Percentiles rank a stretch among this genome's conserved stretches.
Conservation (phyloP, 352 stramenopile species). For the Thalassiosira hispida region DNA sequence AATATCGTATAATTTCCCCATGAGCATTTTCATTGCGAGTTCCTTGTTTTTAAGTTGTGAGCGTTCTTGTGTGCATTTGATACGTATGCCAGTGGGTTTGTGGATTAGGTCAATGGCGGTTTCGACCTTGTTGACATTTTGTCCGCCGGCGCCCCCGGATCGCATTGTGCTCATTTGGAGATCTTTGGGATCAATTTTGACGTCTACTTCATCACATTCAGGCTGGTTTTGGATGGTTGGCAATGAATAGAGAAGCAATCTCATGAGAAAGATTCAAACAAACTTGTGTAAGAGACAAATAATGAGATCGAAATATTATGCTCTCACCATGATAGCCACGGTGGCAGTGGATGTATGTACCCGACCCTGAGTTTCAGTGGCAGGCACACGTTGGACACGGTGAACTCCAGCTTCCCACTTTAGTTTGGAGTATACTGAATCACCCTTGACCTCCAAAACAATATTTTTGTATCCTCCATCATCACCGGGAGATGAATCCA, state of each 20-base stretch:
- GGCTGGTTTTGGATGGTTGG: too few species aligned
- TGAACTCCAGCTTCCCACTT: constrained; percentile 98
- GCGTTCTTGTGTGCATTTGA: constrained; percentile 91
- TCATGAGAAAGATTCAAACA: constrained; percentile 45
- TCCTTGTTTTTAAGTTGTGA: constrained; percentile 98
- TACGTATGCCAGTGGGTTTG: constrained; percentile 93
- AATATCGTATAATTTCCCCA: constrained; percentile 93
- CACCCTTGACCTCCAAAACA: constrained; percentile 84
- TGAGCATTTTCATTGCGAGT: constrained; percentile 97
- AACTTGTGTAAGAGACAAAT: constrained; percentile 87
- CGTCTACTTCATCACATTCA: constrained; percentile 87
- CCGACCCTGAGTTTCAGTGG: constrained; percentile 84
- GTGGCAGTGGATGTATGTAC: constrained; percentile 98
- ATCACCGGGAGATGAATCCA: constrained; percentile 83
- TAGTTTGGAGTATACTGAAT: constrained; percentile 94
- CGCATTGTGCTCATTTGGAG: constrained; percentile 97
- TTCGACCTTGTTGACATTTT: constrained; percentile 99
- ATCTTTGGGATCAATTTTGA: constrained; percentile 93
- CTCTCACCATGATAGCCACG: constrained; percentile 91
- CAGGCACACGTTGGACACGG: constrained; percentile 95
- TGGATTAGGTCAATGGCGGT: constrained; percentile 96
- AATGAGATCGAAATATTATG: background rate
- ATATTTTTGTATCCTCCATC: constrained; percentile 87
- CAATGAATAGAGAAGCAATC: constrained; percentile 2
- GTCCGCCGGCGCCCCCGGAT: constrained; percentile 93